Conservation (phyloP, 2,329 filamentous ascomycete species). For the Penicillium sp. region DNA sequence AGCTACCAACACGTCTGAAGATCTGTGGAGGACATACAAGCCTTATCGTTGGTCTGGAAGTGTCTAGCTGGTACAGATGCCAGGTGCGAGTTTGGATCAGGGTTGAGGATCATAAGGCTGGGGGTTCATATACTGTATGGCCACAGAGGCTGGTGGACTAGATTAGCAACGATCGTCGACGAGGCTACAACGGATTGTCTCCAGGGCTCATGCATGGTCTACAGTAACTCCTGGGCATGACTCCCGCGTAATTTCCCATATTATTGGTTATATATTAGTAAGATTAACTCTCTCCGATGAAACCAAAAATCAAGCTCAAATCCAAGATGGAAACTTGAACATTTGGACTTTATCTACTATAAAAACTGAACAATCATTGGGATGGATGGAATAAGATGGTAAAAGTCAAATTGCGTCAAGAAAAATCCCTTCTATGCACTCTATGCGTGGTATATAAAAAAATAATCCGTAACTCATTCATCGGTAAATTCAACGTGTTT, state of each 20-base stretch:
- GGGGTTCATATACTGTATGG: neutral
- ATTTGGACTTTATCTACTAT: neutral
- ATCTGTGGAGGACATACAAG: neutral
- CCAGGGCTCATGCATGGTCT: neutral
- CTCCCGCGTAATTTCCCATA: neutral
- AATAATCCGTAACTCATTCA: slow-evolving; percentile 3
- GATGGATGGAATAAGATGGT: neutral
- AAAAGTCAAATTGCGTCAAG: neutral
- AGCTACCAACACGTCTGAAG: neutral
- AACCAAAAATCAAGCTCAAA: neutral
- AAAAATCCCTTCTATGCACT: neutral
- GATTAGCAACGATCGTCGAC: neutral
- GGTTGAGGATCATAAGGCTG: neutral
- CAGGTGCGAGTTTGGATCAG: neutral
- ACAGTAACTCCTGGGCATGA: neutral
- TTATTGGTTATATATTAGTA: neutral
- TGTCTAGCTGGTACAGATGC: neutral
- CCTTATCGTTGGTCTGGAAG: neutral
- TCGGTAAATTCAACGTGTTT: slow-evolving; percentile 1
- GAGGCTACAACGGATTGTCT: neutral
- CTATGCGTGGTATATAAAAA: slow-evolving; percentile 4
- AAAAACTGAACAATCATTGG: neutral
- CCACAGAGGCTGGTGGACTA: neutral
- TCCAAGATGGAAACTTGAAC: neutral
- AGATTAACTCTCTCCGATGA: neutral